Conservation (phyloP, 352 stramenopile species). For the Pythium phragmitis region DNA sequence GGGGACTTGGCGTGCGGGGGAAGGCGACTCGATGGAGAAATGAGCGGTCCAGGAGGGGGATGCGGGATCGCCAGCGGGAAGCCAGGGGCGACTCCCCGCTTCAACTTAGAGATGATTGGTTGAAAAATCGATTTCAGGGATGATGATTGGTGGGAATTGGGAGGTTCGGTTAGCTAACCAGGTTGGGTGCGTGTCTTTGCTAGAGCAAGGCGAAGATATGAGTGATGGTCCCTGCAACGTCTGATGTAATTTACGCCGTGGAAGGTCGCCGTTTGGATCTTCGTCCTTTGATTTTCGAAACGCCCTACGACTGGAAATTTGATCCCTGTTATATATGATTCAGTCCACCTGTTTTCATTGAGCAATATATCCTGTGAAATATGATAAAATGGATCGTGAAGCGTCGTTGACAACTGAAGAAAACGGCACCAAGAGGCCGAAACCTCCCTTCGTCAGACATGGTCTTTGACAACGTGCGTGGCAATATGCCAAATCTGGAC, state of each 20-base stretch:
- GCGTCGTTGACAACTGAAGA: conserved; percentile 8
- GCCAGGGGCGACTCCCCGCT: neutral
- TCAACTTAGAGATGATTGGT: conserved; percentile 12
- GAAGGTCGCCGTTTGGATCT: neutral
- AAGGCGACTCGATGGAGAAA: conserved; percentile 18
- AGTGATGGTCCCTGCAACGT: conserved; percentile 11
- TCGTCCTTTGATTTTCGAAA: conserved; percentile 4
- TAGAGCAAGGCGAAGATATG: neutral
- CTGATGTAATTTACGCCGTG: neutral
- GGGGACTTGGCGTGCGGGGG: neutral
- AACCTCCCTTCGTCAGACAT: conserved; percentile 2
- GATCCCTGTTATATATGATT: conserved; percentile 1
- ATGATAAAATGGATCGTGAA: conserved; percentile 9
- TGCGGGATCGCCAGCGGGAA: neutral
- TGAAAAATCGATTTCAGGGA: neutral
- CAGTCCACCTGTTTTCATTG: neutral
- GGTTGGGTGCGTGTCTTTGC: conserved; percentile 1
- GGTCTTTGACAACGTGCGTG: neutral
- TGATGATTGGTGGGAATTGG: conserved; percentile 2
- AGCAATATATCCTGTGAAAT: neutral
- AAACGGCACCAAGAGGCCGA: neutral
- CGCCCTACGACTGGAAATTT: neutral
- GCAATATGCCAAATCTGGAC: conserved; percentile 2
- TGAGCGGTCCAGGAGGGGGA: conserved; percentile 14
- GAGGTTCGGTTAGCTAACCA: conserved; percentile 1